Conservation (phyloP, 2,329 filamentous ascomycete genomes). For the Aspergillus felis region DNA sequence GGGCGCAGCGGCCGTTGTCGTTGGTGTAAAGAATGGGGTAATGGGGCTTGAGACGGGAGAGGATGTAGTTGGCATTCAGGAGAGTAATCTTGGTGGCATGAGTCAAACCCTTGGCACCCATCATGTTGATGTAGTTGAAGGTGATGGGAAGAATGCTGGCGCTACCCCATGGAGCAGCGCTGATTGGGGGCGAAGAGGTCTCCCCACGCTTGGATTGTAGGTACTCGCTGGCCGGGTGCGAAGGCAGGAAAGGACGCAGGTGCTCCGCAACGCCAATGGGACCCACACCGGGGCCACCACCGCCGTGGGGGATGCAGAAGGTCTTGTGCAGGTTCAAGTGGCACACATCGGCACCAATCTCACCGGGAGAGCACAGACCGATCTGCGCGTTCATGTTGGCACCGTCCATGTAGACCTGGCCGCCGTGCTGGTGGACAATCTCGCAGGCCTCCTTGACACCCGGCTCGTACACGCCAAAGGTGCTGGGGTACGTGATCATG, state of each 20-base stretch:
- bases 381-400: slow-evolving; percentile 99
- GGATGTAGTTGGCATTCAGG: slow-evolving; percentile 97
- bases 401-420: slow-evolving; percentile 97
- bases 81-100: slow-evolving; percentile 88
- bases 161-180: slow-evolving; percentile 79
- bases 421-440: slow-evolving; percentile 80
- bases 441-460: slow-evolving; percentile 79
- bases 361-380: slow-evolving; percentile 86
- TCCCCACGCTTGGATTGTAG: slow-evolving; percentile 37
- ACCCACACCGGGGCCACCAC: slow-evolving; percentile 87
- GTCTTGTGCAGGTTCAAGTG: slow-evolving; percentile 98
- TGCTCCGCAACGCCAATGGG: slow-evolving; percentile 88
- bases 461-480: slow-evolving; percentile 92
- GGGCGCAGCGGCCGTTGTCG: slow-evolving; percentile 78
- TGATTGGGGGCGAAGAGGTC: slow-evolving; percentile 63
- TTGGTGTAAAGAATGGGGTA: slow-evolving; percentile 96
- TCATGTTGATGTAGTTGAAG: slow-evolving; percentile 93
- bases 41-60: slow-evolving; percentile 77
- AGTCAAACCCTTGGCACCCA: slow-evolving; percentile 77
- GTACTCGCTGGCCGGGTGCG: slow-evolving; percentile 58
- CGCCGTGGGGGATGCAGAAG: slow-evolving; percentile 96
- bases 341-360: slow-evolving; percentile 94
- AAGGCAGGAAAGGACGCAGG: slow-evolving; percentile 71
- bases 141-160: slow-evolving; percentile 91
- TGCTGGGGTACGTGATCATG: slow-evolving; percentile 96